Conservation (phyloP, 148 eudicot species). For the Persicaria maculosa region DNA sequence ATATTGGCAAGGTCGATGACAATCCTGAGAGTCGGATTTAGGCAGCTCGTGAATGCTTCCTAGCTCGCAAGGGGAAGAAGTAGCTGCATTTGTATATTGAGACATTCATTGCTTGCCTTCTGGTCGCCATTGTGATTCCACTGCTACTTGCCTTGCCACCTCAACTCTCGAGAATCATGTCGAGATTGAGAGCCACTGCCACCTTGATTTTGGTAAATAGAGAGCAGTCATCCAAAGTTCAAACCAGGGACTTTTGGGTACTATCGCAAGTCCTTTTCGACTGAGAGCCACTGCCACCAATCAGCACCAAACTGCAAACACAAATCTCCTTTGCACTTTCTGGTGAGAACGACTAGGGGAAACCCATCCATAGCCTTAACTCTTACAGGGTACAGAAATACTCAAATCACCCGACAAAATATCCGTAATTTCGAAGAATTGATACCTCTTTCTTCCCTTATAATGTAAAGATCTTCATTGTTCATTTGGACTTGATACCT, state of each 20-base stretch:
- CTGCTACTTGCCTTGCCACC: not conserved
- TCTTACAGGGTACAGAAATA: not conserved
- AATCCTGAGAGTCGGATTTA: constrained; percentile 55
- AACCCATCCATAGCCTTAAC: not conserved
- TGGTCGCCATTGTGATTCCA: not conserved
- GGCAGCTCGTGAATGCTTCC: constrained; percentile 91
- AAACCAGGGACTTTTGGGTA: too few species aligned
- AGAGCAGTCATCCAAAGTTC: too few species aligned
- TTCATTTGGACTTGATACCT: not conserved
- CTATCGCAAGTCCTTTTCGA: too few species aligned
- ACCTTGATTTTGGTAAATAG: too few species aligned
- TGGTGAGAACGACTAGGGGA: not conserved
- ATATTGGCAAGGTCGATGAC: constrained; percentile 33
- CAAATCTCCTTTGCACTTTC: not conserved
- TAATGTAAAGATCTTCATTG: not conserved
- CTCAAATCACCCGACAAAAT: not conserved
- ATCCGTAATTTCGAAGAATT: not conserved
- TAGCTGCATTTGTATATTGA: constrained; percentile 17
- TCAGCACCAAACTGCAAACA: not conserved
- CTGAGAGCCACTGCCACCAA: too few species aligned
- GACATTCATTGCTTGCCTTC: not conserved
- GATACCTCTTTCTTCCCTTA: not conserved
- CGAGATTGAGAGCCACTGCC: not conserved
- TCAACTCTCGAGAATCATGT: not conserved
- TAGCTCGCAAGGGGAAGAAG: constrained; percentile 65